Base-by-base conservation (phyloP, 2,329 filamentous ascomycete genomes). In the Fusarium euwallaceae region DNA sequence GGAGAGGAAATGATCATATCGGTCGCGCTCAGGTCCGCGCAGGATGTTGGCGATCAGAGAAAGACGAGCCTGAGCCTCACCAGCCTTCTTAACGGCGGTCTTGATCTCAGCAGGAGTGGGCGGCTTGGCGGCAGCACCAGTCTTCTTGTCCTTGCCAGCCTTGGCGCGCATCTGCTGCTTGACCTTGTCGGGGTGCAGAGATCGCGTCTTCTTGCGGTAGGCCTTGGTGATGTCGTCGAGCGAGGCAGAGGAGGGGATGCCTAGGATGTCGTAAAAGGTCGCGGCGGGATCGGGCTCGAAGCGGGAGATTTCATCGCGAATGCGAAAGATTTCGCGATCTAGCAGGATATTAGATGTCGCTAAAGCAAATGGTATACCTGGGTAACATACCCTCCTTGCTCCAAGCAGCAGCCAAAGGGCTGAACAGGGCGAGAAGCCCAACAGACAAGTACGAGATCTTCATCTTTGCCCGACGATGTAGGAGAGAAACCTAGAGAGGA, bases 271-370 rank as follows among this genome's bases (percentile, higher is more conserved):
- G 90, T 99, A 99, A 85, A 99, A 99, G 78, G 94, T 97, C 70
- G 94, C 89, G 72, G 94, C 92, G 61, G 87, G 80, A 67, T 97
- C 95, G 37, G 80, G 66, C 83, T 98, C 95, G 83, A 98, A 94
- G 75, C 91, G 87, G 53, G 90, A 85, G 66, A 99, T 90, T 82
- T 98, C 97, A 85, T 98, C 95, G 80, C 93, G 93, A 72, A 99
- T 89, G 78, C 95, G 94, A 87, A 99, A 99, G 86, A 99, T 98
- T 86, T 99, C 97, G 82, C 97, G 95, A 85, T 99, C 97, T 97
- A 80, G 32, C 56, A 20, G 27, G n/a, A 11, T 14, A 72, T 77
- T 53, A 69, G 56, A 48, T 39, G n/a, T 63, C 51, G 60, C 61
- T 12, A 45, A 60, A 64, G 17, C 17, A 9, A 16, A 53, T 41